Evolutionary conservation across 768 basidiomycete genomes (phyloP).

Genomic region (Paxillus ammoniavirescens): DNA sequence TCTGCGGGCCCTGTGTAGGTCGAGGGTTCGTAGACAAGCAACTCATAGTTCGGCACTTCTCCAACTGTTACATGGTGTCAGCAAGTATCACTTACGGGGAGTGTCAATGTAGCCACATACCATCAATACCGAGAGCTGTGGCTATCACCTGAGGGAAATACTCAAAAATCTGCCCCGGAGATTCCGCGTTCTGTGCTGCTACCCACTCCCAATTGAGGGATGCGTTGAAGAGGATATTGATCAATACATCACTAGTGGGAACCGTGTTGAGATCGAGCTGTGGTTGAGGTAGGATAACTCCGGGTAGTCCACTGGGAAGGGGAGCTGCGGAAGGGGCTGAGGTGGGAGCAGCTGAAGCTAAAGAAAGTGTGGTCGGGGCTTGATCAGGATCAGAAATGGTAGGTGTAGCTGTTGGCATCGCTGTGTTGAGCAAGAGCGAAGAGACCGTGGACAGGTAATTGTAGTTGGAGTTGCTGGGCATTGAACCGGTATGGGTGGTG

Average conservation of each 20-base stretch:
- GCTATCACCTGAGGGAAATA: slow-evolving; percentile 56
- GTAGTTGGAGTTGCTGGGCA: slow-evolving; percentile 24
- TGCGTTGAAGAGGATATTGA: slow-evolving; percentile 64
- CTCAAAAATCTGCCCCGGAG: slow-evolving; percentile 76
- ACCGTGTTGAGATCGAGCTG: slow-evolving; percentile 27
- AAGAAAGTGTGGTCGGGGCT: slow-evolving; percentile 25
- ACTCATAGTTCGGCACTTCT: slow-evolving; percentile 49
- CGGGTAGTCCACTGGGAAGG: slow-evolving; percentile 62
- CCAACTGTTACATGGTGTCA: slow-evolving; percentile 32
- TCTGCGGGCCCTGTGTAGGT: slow-evolving; percentile 52
- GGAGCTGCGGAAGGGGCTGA: slow-evolving; percentile 29
- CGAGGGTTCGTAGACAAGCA: slow-evolving; percentile 68
- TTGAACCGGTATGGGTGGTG: slow-evolving; percentile 14
- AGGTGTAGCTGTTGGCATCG: slow-evolving; percentile 16
- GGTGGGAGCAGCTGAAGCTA: slow-evolving; percentile 20
- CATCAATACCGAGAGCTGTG: slow-evolving; percentile 41
- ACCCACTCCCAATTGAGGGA: slow-evolving; percentile 72
- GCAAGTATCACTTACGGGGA: slow-evolving; percentile 20
- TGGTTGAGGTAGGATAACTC: slow-evolving; percentile 50
- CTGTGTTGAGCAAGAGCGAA: slow-evolving; percentile 31
- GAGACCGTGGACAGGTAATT: slow-evolving; percentile 34
- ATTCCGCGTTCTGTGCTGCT: slow-evolving; percentile 49
- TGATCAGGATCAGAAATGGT: slow-evolving; percentile 41
- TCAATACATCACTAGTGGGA: slow-evolving; percentile 41
- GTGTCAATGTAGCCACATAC: slow-evolving; percentile 30